A percentile compares a stretch with the other conserved stretches of the same genome.
Conservation (phyloP, 78 protist genomes). For the Cavenderia fasciculata region DNA sequence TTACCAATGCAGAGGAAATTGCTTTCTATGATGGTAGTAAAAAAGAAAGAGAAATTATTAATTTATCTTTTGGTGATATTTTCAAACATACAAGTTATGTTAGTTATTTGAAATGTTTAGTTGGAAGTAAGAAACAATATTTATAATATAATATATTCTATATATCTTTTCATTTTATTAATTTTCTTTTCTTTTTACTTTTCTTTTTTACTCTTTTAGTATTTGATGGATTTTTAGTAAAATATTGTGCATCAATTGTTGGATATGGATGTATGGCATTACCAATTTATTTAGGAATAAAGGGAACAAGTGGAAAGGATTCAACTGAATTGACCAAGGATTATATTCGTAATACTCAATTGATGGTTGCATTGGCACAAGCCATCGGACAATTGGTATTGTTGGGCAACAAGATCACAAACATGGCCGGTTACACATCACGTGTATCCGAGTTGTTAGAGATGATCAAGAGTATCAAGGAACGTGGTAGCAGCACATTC, state of each 20-base stretch:
- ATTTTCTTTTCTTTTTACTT: not conserved
- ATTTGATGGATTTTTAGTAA: conserved; percentile 83
- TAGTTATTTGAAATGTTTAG: conserved; percentile 72
- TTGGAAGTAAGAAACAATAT: conserved; percentile 25
- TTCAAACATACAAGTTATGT: conserved; percentile 73
- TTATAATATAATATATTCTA: too few species aligned
- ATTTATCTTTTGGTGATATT: conserved; percentile 69
- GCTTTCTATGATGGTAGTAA: conserved; percentile 81
- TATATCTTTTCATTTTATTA: not conserved
- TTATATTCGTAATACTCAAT: conserved; percentile 75
- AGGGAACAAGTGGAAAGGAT: conserved; percentile 45
- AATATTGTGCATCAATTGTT: conserved; percentile 87
- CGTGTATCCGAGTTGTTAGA: conserved; percentile 83
- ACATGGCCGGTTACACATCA: conserved; percentile 83
- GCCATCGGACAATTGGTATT: conserved; percentile 81
- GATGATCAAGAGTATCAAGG: conserved; percentile 56
- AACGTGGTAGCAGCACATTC: conserved; percentile 50
- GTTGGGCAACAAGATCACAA: conserved; percentile 78
- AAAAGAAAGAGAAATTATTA: conserved; percentile 73
- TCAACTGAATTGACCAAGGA: conserved; percentile 83
- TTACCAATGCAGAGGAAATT: conserved; percentile 79
- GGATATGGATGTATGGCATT: conserved; percentile 87
- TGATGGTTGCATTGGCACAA: conserved; percentile 78
- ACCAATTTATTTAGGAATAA: conserved; percentile 77
- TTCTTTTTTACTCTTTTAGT: conserved; percentile 1